Evolutionary conservation across 768 basidiomycete genomes (phyloP).

Genomic region (Pisolithus microcarpus): DNA sequence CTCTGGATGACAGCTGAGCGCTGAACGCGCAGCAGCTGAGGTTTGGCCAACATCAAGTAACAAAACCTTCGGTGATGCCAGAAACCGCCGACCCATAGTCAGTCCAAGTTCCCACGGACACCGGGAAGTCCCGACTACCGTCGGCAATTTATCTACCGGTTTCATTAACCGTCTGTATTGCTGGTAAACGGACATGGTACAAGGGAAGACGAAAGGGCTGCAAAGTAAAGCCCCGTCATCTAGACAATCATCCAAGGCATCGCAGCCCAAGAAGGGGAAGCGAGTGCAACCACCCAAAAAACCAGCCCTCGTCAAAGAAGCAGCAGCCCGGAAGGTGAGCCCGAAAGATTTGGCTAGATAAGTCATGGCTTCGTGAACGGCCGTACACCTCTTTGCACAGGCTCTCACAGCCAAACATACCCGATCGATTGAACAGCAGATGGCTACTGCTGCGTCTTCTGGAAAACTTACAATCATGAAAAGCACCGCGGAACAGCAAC

Average conservation of each 20-base stretch:
- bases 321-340: conserved; percentile 68
- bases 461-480: conserved; percentile 95
- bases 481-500: conserved; percentile 30
- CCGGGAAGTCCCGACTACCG: conserved; percentile 22
- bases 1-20: conserved; percentile 40
- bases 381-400: conserved; percentile 30
- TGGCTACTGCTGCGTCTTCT: conserved; percentile 80
- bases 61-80: not conserved
- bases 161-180: not conserved
- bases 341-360: not conserved
- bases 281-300: conserved; percentile 81
- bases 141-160: not conserved
- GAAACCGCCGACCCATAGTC: conserved; percentile 1
- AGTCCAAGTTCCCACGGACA: conserved; percentile 1
- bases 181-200: conserved; percentile 48
- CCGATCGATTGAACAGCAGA: conserved; percentile 85
- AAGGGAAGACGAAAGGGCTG: conserved; percentile 82
- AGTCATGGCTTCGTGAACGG: no score
- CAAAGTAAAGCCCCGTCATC: conserved; percentile 42
- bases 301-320: conserved; percentile 60
- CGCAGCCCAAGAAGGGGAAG: conserved; percentile 74
- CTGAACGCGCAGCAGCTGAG: conserved; percentile 46
- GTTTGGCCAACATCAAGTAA: conserved; percentile 36
- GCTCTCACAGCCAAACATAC: conserved; percentile 86
- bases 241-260: conserved; percentile 58